These are phyloP conservation scores for Leucaena leucocephala DNA, from an alignment of 306 rosid genomes.

Conservation along the genomic window DNA sequence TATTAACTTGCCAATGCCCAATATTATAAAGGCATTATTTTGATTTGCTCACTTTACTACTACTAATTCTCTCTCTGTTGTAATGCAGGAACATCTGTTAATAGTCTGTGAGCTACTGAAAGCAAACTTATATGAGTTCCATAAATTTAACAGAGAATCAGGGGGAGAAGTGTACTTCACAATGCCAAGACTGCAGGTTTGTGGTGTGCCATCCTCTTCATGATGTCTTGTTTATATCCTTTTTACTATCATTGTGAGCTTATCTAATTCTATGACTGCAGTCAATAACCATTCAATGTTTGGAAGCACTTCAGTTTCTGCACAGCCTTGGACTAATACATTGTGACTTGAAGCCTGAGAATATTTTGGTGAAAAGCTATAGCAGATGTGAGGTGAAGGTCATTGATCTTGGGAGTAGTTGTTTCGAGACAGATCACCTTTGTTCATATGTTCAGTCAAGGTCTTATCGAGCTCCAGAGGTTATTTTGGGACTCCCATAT, in stretches of 20 bases:
- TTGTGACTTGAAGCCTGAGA: conserved; percentile 91
- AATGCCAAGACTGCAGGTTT: conserved; percentile 92
- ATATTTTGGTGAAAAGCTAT: conserved; percentile 89
- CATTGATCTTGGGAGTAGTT: conserved; percentile 95
- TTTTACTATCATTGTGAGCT: conserved; percentile 25
- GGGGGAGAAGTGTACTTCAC: conserved; percentile 96
- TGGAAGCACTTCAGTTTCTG: conserved; percentile 80
- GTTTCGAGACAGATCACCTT: conserved; percentile 92
- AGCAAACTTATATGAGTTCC: conserved; percentile 89
- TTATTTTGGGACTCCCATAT: conserved; percentile 84
- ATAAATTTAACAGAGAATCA: conserved; percentile 89
- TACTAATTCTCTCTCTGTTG: conserved; percentile 10
- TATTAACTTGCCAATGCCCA: conserved; percentile 4
- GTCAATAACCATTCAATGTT: conserved; percentile 90
- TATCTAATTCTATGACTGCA: conserved; percentile 44
- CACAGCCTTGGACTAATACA: conserved; percentile 88
- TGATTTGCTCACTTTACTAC: conserved; percentile 15
- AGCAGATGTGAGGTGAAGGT: conserved; percentile 96
- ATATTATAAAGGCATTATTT: not conserved
- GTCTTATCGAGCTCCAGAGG: conserved; percentile 95
- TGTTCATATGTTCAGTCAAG: conserved; percentile 91
- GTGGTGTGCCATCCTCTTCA: conserved; percentile 41
- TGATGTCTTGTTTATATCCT: conserved; percentile 17
- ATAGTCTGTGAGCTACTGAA: conserved; percentile 91
- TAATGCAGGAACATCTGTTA: conserved; percentile 77